phyloP scores from a whole-genome alignment of 2,329 filamentous ascomycete species.

The Ophiostoma perfectum region DNA sequence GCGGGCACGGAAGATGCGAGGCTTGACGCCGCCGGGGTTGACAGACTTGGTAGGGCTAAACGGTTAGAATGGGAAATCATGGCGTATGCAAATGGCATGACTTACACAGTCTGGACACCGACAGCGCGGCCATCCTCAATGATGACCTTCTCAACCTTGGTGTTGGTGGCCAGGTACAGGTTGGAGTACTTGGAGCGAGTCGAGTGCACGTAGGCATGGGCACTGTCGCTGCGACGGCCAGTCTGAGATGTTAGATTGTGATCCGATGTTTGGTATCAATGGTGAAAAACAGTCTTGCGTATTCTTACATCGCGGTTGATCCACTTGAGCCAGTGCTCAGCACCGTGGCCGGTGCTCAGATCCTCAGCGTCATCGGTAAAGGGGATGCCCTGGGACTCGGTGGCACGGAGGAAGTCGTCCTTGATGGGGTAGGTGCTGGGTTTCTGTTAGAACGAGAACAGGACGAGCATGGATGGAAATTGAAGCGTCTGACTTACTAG shows the following conservation, averaged over 20 bases:
- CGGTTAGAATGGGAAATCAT: background rate
- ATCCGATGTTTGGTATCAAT: background rate
- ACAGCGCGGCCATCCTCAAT: slow-evolving; percentile 67
- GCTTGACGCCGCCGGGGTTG: slow-evolving; percentile 44
- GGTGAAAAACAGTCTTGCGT: background rate
- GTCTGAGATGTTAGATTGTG: slow-evolving; percentile 36
- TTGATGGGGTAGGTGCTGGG: slow-evolving; percentile 65
- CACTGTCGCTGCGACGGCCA: slow-evolving; percentile 69
- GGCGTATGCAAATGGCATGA: background rate
- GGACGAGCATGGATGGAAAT: background rate
- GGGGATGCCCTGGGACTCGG: slow-evolving; percentile 69
- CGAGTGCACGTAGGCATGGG: slow-evolving; percentile 72
- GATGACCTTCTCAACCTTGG: slow-evolving; percentile 71
- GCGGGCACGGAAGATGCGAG: slow-evolving; percentile 57
- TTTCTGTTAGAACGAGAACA: background rate
- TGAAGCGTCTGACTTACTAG: slow-evolving; percentile 37
- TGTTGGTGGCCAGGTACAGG: slow-evolving; percentile 67
- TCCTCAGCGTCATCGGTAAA: slow-evolving; percentile 73
- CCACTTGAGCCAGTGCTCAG: slow-evolving; percentile 82
- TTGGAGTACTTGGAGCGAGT: slow-evolving; percentile 66
- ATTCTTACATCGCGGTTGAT: slow-evolving; percentile 18
- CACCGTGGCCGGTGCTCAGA: slow-evolving; percentile 61
- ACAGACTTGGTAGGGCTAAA: slow-evolving; percentile 49
- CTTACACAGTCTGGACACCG: slow-evolving; percentile 58
- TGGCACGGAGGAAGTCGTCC: slow-evolving; percentile 70